A percentile compares a stretch with the other conserved stretches of the same genome.
These are phyloP conservation scores for Citeromyces nyonsensis DNA, from an alignment of 805 yeast species.

Conservation along the genomic window DNA sequence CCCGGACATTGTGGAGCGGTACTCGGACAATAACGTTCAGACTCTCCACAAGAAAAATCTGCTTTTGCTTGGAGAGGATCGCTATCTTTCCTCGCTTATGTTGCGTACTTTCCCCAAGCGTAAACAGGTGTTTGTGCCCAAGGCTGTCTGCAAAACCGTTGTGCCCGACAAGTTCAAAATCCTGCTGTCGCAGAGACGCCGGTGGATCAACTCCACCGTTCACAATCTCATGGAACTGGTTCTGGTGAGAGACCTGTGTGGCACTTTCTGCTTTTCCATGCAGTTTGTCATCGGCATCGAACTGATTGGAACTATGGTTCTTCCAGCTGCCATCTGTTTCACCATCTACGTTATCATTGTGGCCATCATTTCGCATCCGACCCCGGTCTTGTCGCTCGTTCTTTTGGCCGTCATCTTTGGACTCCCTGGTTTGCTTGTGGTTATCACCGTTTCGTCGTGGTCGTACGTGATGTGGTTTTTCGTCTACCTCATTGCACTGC, in stretches of 20 bases:
- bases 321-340: conserved; percentile 79
- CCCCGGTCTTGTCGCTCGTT: conserved; percentile 64
- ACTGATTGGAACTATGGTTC: conserved; percentile 71
- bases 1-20: conserved; percentile 86
- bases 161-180: conserved; percentile 78
- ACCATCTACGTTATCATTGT: conserved; percentile 64
- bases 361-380: conserved; percentile 59
- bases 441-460: conserved; percentile 63
- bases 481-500: conserved; percentile 65
- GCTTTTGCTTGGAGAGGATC: conserved; percentile 78
- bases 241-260: conserved; percentile 76
- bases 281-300: conserved; percentile 80
- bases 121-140: conserved; percentile 74
- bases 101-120: conserved; percentile 80
- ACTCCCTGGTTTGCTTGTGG: conserved; percentile 68
- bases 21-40: conserved; percentile 72
- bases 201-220: conserved; percentile 94
- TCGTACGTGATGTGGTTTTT: conserved; percentile 68
- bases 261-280: conserved; percentile 91
- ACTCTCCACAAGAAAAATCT: conserved; percentile 80
- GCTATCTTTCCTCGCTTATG: conserved; percentile 76
- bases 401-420: conserved; percentile 73
- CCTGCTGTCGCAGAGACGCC: conserved; percentile 80
- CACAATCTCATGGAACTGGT: conserved; percentile 84
- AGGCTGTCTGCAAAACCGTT: conserved; percentile 83